Percentiles rank a stretch among this genome's conserved stretches.
Evolutionary conservation across 1,284 basidiomycete genomes (phyloP).

Genomic region (Tylopilus orsonianus): DNA sequence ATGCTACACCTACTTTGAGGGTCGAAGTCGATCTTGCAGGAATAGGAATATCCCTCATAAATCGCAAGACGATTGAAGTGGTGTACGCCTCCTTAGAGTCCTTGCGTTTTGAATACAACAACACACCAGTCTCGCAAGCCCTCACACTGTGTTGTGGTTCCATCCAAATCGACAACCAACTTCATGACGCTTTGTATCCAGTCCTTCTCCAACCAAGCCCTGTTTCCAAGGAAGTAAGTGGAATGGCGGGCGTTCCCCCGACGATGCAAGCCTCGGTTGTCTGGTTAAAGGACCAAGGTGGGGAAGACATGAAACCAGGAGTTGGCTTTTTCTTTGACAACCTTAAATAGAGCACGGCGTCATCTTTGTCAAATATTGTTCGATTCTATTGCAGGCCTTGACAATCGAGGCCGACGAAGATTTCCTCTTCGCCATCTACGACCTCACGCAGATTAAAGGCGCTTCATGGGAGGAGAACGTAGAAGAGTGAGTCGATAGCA

Average conservation of each 20-base stretch:
- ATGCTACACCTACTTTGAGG: slow-evolving; percentile 66
- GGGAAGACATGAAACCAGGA: slow-evolving; percentile 16
- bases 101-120: slow-evolving; percentile 85
- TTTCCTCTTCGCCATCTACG: slow-evolving; percentile 89
- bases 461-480: slow-evolving; percentile 80
- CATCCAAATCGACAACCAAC: slow-evolving; percentile 96
- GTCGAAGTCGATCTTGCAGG: slow-evolving; percentile 85
- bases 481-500: slow-evolving; percentile 60
- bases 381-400: slow-evolving; percentile 90
- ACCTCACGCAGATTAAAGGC: slow-evolving; percentile 91
- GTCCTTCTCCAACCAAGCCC: slow-evolving; percentile 96
- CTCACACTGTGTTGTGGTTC: slow-evolving; percentile 84
- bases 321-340: slow-evolving; percentile 1
- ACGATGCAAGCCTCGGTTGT: slow-evolving; percentile 89
- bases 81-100: slow-evolving; percentile 84
- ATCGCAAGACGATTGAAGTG: slow-evolving; percentile 86
- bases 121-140: slow-evolving; percentile 81
- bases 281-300: slow-evolving; percentile 92
- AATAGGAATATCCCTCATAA: slow-evolving; percentile 91
- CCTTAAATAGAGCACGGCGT: slow-evolving; percentile 86
- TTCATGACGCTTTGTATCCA: slow-evolving; percentile 95
- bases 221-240: slow-evolving; percentile 79
- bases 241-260: slow-evolving; percentile 78
- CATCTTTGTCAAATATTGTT: slow-evolving; percentile 96
- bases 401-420: slow-evolving; percentile 98